A percentile compares a stretch with the other conserved stretches of the same genome.
phyloP scores from a whole-genome alignment of 768 basidiomycete genomes.

The Heimioporus sp. region DNA sequence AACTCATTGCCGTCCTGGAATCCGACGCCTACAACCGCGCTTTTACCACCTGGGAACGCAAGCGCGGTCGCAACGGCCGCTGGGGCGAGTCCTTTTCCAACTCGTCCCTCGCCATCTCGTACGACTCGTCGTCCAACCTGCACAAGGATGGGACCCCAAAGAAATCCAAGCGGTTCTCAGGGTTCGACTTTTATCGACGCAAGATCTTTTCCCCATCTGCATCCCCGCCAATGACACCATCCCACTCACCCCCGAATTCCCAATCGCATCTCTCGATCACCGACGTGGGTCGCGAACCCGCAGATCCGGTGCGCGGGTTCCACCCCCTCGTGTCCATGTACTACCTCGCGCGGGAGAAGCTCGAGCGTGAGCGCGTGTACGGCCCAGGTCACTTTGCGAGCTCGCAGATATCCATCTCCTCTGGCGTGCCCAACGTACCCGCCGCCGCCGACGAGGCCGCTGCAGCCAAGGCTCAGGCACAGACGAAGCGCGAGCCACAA shows the following conservation, averaged over 20 bases:
- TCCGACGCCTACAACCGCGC: conserved; percentile 75
- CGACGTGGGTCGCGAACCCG: conserved; percentile 48
- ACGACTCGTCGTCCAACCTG: conserved; percentile 39
- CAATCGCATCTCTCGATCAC: conserved; percentile 52
- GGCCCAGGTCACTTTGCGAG: conserved; percentile 93
- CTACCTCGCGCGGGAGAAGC: conserved; percentile 92
- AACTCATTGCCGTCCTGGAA: conserved; percentile 68
- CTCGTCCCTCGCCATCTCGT: conserved; percentile 68
- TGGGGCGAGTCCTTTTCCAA: conserved; percentile 61
- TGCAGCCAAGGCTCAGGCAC: conserved; percentile 28
- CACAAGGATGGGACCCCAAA: conserved; percentile 48
- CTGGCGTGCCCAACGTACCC: conserved; percentile 16
- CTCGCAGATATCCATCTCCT: conserved; percentile 70
- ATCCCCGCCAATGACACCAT: conserved; percentile 51
- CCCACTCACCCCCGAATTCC: conserved; percentile 60
- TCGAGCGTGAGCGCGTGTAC: conserved; percentile 91
- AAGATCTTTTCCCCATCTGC: conserved; percentile 71
- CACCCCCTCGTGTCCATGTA: conserved; percentile 97
- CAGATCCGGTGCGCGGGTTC: conserved; percentile 90
- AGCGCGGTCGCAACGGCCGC: conserved; percentile 46
- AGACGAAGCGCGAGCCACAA: conserved; percentile 32
- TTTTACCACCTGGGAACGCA: conserved; percentile 77
- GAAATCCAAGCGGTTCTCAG: conserved; percentile 87
- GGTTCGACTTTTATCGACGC: conserved; percentile 90
- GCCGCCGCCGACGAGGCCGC: conserved; percentile 20